A percentile compares a stretch with the other conserved stretches of the same genome.
Conservation (phyloP, 73 alveolate species). For the Halteria grandinella region DNA sequence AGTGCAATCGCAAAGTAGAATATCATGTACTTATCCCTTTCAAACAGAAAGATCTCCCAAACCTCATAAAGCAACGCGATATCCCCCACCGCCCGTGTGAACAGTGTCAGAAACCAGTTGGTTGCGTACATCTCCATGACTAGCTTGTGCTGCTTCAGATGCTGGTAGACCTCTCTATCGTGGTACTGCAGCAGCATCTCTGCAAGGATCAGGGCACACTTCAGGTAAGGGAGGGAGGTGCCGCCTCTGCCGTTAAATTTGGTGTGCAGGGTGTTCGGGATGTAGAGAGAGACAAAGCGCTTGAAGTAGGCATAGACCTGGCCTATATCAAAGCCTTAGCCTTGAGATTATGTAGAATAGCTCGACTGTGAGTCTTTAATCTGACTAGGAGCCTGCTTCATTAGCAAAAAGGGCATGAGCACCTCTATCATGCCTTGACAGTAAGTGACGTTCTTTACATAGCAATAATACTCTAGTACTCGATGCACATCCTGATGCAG, state of each 20-base stretch:
- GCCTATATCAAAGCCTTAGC: constrained; percentile 38
- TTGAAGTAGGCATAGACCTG: constrained; percentile 63
- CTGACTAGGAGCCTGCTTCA: constrained; percentile 4
- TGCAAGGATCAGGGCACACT: constrained; percentile 40
- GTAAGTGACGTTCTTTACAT: constrained; percentile 16
- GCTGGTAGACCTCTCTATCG: constrained; percentile 57
- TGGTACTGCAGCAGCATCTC: constrained; percentile 58
- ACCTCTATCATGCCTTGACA: constrained; percentile 45
- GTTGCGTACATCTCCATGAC: constrained; percentile 65
- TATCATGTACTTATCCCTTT: constrained; percentile 50
- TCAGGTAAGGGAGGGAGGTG: constrained; percentile 55
- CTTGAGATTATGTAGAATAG: not conserved
- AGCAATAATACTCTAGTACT: constrained; percentile 34
- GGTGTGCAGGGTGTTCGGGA: constrained; percentile 64
- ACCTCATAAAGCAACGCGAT: constrained; percentile 57
- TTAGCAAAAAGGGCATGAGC: constrained; percentile 20
- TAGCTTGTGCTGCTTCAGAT: constrained; percentile 8
- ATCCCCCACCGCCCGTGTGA: constrained; percentile 58
- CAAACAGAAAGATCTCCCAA: constrained; percentile 63
- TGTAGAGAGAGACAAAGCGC: constrained; percentile 51
- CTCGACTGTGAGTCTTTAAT: not conserved
- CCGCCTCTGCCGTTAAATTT: constrained; percentile 61
- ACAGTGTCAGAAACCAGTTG: constrained; percentile 58
- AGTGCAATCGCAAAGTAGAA: constrained; percentile 52
- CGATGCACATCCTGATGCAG: constrained; percentile 49